These are phyloP conservation scores for Theileria annulata DNA, from an alignment of 169 alveolate species.

Conservation along the genomic window DNA sequence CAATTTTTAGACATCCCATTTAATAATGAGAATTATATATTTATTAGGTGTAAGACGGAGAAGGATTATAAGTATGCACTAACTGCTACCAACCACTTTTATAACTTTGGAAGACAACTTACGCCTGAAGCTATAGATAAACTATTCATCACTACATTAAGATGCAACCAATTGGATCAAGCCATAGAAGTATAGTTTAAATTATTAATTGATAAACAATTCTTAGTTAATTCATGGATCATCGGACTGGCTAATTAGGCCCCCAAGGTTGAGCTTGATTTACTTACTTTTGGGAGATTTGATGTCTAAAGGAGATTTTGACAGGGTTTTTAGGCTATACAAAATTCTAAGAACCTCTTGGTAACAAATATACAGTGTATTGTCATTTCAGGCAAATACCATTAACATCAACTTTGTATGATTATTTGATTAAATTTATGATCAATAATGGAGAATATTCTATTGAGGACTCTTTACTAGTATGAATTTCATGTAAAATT, in stretches of 20 bases:
- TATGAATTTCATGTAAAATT: constrained; percentile 2
- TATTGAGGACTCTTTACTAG: constrained; percentile 54
- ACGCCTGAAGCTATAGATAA: constrained; percentile 58
- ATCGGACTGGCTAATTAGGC: constrained; percentile 54
- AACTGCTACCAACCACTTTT: constrained; percentile 56
- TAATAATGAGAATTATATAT: neutral
- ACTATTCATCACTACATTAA: constrained; percentile 41
- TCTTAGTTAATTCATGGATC: constrained; percentile 45
- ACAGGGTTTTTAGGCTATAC: constrained; percentile 26
- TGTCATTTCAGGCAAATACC: constrained; percentile 1
- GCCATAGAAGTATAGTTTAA: constrained; percentile 37
- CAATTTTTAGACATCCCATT: neutral
- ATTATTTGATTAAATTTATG: constrained; percentile 38
- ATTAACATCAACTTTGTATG: constrained; percentile 9
- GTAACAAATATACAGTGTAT: constrained; percentile 1
- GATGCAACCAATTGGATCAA: constrained; percentile 52
- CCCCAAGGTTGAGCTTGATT: constrained; percentile 46
- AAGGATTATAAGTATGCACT: constrained; percentile 56
- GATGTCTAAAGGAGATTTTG: constrained; percentile 29
- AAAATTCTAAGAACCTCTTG: constrained; percentile 45
- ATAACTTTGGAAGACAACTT: constrained; percentile 64
- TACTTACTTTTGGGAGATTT: constrained; percentile 31
- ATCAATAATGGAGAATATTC: constrained; percentile 31
- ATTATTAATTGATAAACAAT: neutral
- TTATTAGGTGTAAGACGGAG: constrained; percentile 48